Percentiles rank a stretch among this genome's conserved stretches.
Conservation (phyloP, 495 filamentous ascomycete genomes). For the Antarctomyces pellizariae region DNA sequence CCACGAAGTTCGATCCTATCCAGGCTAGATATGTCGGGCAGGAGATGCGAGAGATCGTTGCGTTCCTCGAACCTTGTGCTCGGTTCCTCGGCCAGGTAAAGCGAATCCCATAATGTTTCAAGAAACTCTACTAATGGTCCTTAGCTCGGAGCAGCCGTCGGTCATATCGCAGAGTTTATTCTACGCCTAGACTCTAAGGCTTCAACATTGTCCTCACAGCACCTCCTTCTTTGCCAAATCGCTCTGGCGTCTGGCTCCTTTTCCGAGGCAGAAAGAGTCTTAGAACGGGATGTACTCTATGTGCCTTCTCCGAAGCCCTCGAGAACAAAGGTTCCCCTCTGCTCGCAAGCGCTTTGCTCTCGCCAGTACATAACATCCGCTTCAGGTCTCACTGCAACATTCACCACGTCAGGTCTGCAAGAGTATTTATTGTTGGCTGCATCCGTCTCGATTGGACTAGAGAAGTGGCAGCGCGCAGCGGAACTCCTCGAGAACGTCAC, state of each 20-base stretch:
- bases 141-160: slow-evolving; percentile 33
- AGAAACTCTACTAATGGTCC: too few relatives aligned
- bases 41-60: slow-evolving; percentile 28
- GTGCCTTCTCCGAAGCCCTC: too few relatives aligned
- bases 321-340: slow-evolving; percentile 6
- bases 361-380: slow-evolving; percentile 27
- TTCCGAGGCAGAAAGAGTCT: slow-evolving; percentile 2
- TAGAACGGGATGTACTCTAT: slow-evolving; percentile 11
- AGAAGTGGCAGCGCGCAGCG: slow-evolving; percentile 47
- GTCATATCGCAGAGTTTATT: slow-evolving; percentile 37
- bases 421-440: slow-evolving; percentile 62
- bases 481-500: slow-evolving; percentile 47
- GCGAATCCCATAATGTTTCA: too few relatives aligned
- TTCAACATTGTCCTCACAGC: slow-evolving; percentile 42
- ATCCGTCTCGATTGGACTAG: slow-evolving; percentile 50
- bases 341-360: slow-evolving; percentile 15
- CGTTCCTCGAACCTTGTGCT: too few relatives aligned
- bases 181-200: slow-evolving; percentile 49
- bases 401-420: slow-evolving; percentile 36
- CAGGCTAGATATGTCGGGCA: slow-evolving; percentile 34
- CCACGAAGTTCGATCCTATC: slow-evolving; percentile 28
- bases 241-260: slow-evolving; percentile 31
- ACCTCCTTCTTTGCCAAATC: slow-evolving; percentile 34
- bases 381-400: slow-evolving; percentile 30
- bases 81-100: too few relatives aligned